Evolutionary conservation across 202 grass and related monocot genomes (phyloP).

Genomic region (Brachypodium distachyon): DNA sequence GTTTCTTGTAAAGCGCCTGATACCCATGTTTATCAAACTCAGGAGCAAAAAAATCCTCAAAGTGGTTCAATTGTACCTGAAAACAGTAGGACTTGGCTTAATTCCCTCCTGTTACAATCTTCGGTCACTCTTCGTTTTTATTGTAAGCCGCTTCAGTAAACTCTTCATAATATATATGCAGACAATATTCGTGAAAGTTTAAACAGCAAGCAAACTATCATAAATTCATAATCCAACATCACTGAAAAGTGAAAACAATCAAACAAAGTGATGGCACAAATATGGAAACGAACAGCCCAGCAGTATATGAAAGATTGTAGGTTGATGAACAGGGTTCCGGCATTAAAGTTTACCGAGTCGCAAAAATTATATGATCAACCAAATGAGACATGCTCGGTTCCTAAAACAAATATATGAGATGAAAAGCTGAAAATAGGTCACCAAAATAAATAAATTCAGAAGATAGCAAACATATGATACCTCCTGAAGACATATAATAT

Average conservation of each 20-base stretch:
- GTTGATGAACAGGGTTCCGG: neutral
- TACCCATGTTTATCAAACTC: conserved; percentile 99
- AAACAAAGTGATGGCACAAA: neutral
- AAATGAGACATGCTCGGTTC: neutral
- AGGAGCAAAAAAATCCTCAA: conserved; percentile 88
- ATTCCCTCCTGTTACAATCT: neutral
- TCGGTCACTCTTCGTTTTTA: neutral
- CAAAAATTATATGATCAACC: neutral
- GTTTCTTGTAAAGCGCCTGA: conserved; percentile 96
- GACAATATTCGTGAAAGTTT: neutral
- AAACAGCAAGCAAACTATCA: neutral
- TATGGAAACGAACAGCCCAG: neutral
- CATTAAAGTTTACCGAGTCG: neutral
- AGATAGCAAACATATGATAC: conserved; percentile 30
- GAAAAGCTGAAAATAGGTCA: neutral
- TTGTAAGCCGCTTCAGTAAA: neutral
- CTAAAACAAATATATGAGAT: neutral
- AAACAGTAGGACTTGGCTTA: conserved; percentile 28
- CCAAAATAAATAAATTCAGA: conserved; percentile 1
- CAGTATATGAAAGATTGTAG: neutral
- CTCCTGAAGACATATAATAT: conserved; percentile 99
- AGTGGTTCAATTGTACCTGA: conserved; percentile 90
- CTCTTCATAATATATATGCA: neutral
- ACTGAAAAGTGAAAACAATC: neutral
- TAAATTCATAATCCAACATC: neutral